These are phyloP conservation scores for Salix koriyanagi DNA, from an alignment of 345 rosid species.

Conservation along the genomic window DNA sequence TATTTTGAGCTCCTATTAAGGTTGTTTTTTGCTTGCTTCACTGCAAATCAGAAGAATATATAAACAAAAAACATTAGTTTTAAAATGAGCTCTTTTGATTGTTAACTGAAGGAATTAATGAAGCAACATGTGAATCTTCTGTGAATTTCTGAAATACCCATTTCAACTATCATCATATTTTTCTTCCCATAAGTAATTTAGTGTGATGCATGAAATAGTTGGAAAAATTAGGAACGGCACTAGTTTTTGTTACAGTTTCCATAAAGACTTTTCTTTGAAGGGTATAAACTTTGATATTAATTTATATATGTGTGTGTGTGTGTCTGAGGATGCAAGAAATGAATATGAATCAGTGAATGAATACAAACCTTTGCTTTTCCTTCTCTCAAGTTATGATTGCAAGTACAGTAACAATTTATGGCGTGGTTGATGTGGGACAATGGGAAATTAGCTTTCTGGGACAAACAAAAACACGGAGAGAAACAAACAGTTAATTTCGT, in stretches of 20 bases:
- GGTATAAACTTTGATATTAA: background rate
- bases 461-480: background rate
- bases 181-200: background rate
- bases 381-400: background rate
- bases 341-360: background rate
- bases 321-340: background rate
- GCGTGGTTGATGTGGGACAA: background rate
- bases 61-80: background rate
- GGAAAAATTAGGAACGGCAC: background rate
- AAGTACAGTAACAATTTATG: background rate
- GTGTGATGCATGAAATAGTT: background rate
- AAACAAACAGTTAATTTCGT: background rate
- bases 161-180: background rate
- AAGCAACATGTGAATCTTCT: background rate
- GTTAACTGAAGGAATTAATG: background rate
- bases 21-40: background rate
- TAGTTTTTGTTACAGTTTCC: background rate
- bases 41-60: background rate
- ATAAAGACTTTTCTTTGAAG: background rate
- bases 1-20: background rate
- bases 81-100: background rate
- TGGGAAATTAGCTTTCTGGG: background rate
- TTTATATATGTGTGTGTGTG: background rate
- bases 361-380: background rate
- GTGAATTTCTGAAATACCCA: background rate